Evolutionary conservation across 192 early-diverging fungal genomes (phyloP).

Genomic region (Mortierella alpina): DNA sequence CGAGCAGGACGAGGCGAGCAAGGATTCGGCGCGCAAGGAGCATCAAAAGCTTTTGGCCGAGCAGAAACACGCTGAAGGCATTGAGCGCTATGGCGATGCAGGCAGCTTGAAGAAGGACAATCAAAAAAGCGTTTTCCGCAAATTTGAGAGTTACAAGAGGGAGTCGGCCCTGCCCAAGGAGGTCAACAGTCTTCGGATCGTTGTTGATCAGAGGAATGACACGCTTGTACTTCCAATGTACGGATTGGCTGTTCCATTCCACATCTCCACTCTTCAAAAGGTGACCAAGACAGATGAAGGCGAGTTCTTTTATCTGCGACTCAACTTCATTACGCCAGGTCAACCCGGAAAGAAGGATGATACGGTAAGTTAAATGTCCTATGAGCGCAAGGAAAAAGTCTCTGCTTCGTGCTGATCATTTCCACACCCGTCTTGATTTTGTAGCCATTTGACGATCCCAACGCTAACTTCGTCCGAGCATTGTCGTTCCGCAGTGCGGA

Average conservation of each 20-base stretch:
- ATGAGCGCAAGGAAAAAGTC: background rate
- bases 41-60: conserved; percentile 91
- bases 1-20: conserved; percentile 83
- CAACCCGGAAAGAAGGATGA: conserved; percentile 94
- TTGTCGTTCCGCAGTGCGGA: conserved; percentile 93
- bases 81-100: conserved; percentile 79
- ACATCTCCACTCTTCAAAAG: conserved; percentile 96
- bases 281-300: conserved; percentile 94
- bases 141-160: conserved; percentile 96
- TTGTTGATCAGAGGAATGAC: conserved; percentile 89
- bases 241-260: conserved; percentile 97
- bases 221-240: conserved; percentile 95
- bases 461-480: conserved; percentile 91
- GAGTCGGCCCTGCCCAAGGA: conserved; percentile 89
- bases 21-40: conserved; percentile 78
- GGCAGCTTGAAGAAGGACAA: conserved; percentile 69
- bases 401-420: background rate
- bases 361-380: conserved; percentile 49
- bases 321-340: conserved; percentile 96
- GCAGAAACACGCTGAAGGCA: conserved; percentile 80
- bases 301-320: conserved; percentile 87
- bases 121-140: conserved; percentile 79
- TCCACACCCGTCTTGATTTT: background rate
- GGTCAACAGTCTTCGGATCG: conserved; percentile 81
- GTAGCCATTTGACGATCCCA: conserved; percentile 86